A percentile compares a stretch with the other conserved stretches of the same genome.
Evolutionary conservation across 805 yeast genomes (phyloP).

Genomic region (Monosporozyma servazzii): DNA sequence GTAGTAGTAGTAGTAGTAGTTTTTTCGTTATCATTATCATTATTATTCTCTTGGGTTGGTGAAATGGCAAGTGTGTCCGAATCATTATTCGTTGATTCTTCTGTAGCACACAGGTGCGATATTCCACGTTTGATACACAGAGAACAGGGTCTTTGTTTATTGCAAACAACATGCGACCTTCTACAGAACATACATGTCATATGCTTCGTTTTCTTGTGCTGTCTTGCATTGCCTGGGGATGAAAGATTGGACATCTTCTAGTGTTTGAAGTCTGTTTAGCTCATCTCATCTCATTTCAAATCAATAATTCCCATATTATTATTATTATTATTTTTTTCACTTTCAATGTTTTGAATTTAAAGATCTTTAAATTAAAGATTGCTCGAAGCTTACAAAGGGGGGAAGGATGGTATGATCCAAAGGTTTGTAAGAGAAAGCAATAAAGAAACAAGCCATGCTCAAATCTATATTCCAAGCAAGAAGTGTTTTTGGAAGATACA

Average conservation of each 20-base stretch:
- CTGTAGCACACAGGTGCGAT: conserved; percentile 79
- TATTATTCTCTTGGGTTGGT: not conserved
- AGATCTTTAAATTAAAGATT: not conserved
- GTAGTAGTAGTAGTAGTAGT: too few relatives aligned
- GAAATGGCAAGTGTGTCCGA: not conserved
- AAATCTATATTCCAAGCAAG: not conserved
- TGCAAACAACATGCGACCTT: conserved; percentile 91
- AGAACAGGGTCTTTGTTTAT: conserved; percentile 56
- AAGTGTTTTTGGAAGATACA: not conserved
- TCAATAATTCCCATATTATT: too few relatives aligned
- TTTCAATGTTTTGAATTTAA: not conserved
- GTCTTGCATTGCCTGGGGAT: not conserved
- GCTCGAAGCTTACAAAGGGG: too few relatives aligned
- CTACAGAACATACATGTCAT: conserved; percentile 84
- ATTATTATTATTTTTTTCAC: too few relatives aligned
- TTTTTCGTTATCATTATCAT: not conserved
- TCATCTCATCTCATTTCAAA: not conserved
- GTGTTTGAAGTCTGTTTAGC: not conserved
- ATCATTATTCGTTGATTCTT: conserved; percentile 16
- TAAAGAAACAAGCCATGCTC: not conserved
- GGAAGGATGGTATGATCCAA: not conserved
- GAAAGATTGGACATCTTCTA: not conserved
- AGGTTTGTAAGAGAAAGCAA: not conserved
- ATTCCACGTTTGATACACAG: conserved; percentile 82
- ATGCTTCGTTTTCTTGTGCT: conserved; percentile 2